A percentile compares a stretch with the other conserved stretches of the same genome.
These are phyloP conservation scores for Drechslerella dactyloides DNA, from an alignment of 2,329 filamentous ascomycete genomes.

Conservation along the genomic window DNA sequence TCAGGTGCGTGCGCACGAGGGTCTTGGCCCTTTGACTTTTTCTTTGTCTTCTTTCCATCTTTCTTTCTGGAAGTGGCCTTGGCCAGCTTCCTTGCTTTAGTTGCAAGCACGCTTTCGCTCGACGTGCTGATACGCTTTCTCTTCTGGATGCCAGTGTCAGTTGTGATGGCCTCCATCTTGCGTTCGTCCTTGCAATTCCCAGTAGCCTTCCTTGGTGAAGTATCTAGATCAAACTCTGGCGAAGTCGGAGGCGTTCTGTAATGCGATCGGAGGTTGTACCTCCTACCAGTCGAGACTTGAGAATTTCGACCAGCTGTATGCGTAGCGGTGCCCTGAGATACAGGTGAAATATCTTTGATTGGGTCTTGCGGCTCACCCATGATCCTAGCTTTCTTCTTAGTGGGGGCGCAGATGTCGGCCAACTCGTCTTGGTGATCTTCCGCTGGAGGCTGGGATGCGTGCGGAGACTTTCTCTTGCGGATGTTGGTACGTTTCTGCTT, in stretches of 20 bases:
- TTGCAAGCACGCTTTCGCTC: conserved; percentile 34
- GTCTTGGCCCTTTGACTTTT: background rate
- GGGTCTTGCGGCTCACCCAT: background rate
- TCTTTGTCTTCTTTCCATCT: conserved; percentile 31
- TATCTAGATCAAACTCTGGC: conserved; percentile 15
- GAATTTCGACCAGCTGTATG: conserved; percentile 27
- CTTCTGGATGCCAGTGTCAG: conserved; percentile 10
- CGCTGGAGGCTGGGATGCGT: conserved; percentile 16
- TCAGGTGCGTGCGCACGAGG: conserved; percentile 1
- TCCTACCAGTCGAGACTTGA: conserved; percentile 25
- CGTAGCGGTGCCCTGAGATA: conserved; percentile 22
- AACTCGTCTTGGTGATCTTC: conserved; percentile 43
- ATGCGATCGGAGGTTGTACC: conserved; percentile 47
- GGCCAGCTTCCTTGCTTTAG: conserved; percentile 26
- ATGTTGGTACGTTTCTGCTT: conserved; percentile 10
- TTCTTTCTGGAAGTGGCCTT: conserved; percentile 24
- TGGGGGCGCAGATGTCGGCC: conserved; percentile 41
- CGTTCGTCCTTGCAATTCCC: background rate
- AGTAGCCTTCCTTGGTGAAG: conserved; percentile 12
- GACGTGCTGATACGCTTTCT: conserved; percentile 24
- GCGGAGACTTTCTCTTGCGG: conserved; percentile 34
- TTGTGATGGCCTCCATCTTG: conserved; percentile 2
- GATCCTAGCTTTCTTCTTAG: conserved; percentile 44
- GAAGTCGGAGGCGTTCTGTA: conserved; percentile 44
- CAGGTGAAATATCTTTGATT: conserved; percentile 16